phyloP scores from a whole-genome alignment of 306 rosid species.

The Gastrolobium bilobum region DNA sequence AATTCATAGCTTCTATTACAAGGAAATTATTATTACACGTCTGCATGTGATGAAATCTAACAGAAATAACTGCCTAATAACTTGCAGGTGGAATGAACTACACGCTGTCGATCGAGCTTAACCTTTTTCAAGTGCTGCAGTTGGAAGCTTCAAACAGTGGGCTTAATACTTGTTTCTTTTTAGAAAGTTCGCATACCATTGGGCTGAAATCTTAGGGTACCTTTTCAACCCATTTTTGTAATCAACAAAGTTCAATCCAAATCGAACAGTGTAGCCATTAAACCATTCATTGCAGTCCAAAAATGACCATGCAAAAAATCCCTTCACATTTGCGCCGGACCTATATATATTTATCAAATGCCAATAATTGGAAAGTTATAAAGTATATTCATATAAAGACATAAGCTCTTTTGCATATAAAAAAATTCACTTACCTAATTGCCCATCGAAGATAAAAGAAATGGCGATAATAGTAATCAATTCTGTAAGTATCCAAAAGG shows the following conservation, averaged over 20 bases:
- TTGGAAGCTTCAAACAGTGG: neutral
- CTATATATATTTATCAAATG: constrained; percentile 29
- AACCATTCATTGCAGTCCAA: constrained; percentile 64
- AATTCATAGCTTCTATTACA: too few relatives aligned
- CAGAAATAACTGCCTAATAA: too few relatives aligned
- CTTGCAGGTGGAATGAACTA: too few relatives aligned
- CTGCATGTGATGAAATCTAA: too few relatives aligned
- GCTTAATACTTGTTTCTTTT: neutral
- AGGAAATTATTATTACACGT: too few relatives aligned
- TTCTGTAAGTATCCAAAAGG: constrained; percentile 56
- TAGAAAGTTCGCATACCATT: constrained; percentile 50
- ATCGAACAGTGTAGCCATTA: constrained; percentile 54
- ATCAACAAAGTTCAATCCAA: constrained; percentile 63
- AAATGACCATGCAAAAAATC: constrained; percentile 70
- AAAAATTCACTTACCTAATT: constrained; percentile 50
- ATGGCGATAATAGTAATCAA: constrained; percentile 59
- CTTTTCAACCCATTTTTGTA: constrained; percentile 52
- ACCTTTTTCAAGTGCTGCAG: too few relatives aligned
- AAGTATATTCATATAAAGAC: neutral
- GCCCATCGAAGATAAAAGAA: constrained; percentile 58
- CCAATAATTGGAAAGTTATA: neutral
- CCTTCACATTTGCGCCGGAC: constrained; percentile 60
- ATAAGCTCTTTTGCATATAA: too few relatives aligned
- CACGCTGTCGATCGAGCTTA: too few relatives aligned
- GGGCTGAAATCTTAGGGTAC: constrained; percentile 57